Evolutionary conservation across 768 basidiomycete species (phyloP).

Genomic region (Pulveroboletus ravenelii): DNA sequence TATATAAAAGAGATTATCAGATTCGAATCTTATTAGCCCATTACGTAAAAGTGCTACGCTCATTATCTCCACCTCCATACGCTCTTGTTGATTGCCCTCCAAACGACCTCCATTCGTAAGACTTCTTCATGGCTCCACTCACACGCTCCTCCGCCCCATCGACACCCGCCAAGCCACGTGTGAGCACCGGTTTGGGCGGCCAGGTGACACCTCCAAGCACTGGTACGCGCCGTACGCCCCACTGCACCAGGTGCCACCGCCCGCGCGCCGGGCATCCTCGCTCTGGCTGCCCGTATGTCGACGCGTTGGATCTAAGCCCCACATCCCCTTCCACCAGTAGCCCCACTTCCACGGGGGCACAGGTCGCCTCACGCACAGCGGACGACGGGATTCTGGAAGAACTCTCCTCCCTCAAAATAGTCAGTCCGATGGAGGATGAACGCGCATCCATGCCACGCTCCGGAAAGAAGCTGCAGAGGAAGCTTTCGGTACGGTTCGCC

Average conservation of each 20-base stretch:
- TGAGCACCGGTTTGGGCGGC: constrained; percentile 4
- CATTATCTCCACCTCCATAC: too few species aligned
- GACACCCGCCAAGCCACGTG: constrained; percentile 24
- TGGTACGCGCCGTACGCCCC: constrained; percentile 48
- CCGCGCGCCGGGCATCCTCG: constrained; percentile 58
- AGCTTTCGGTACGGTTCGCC: constrained; percentile 30
- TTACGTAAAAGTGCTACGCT: too few species aligned
- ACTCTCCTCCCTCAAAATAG: constrained; percentile 44
- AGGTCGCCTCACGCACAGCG: neutral
- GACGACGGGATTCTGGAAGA: constrained; percentile 37
- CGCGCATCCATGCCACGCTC: constrained; percentile 5
- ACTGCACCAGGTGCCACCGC: constrained; percentile 51
- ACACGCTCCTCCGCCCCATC: constrained; percentile 31
- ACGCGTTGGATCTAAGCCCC: constrained; percentile 22
- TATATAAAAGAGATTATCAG: too few species aligned
- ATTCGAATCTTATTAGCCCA: too few species aligned
- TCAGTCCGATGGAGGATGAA: constrained; percentile 16
- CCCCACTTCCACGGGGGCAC: neutral
- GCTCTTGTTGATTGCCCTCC: neutral
- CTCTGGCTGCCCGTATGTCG: constrained; percentile 51
- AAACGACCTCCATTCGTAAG: neutral
- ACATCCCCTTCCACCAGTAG: constrained; percentile 13
- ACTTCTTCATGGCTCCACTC: constrained; percentile 18
- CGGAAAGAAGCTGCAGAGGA: constrained; percentile 13
- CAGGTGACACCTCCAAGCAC: constrained; percentile 29